These are phyloP conservation scores for Xylariaceae sp. DNA, from an alignment of 2,329 filamentous ascomycete genomes.

Conservation along the genomic window DNA sequence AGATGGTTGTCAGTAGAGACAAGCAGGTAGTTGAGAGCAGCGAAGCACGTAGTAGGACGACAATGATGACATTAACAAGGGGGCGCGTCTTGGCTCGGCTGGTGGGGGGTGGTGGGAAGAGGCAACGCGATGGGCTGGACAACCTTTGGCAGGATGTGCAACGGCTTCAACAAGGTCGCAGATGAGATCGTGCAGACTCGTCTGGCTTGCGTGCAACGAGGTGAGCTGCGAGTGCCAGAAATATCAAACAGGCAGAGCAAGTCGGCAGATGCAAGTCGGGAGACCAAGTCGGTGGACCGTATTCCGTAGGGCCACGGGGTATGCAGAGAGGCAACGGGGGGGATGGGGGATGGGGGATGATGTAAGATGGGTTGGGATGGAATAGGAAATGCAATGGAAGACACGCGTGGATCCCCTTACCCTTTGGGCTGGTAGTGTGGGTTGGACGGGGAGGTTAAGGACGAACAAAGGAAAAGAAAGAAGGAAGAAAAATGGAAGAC, in stretches of 20 bases:
- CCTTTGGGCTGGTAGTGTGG: conserved; percentile 1
- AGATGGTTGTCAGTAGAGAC: no score
- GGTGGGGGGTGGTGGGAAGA: conserved; percentile 9
- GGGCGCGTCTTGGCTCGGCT: conserved; percentile 13
- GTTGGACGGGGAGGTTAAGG: conserved; percentile 1
- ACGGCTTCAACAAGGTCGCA: conserved; percentile 12
- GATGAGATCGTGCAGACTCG: conserved; percentile 19
- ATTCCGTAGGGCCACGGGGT: background rate
- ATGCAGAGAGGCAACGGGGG: conserved; percentile 5
- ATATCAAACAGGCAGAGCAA: no score
- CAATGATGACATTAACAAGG: conserved; percentile 12
- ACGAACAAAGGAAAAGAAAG: conserved; percentile 7
- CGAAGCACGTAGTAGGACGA: background rate
- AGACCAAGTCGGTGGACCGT: no score
- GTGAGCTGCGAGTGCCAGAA: no score
- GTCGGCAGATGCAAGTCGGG: no score
- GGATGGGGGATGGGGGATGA: conserved; percentile 15
- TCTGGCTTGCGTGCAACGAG: conserved; percentile 19
- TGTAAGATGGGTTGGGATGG: conserved; percentile 9
- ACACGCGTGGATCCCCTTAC: conserved; percentile 7
- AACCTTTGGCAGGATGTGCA: conserved; percentile 21
- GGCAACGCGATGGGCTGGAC: conserved; percentile 24
- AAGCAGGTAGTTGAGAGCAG: no score
- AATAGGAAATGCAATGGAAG: background rate
- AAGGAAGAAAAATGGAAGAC: background rate